Conservation (phyloP, 176 grass and related monocot species). For the Eragrostis nindensis region DNA sequence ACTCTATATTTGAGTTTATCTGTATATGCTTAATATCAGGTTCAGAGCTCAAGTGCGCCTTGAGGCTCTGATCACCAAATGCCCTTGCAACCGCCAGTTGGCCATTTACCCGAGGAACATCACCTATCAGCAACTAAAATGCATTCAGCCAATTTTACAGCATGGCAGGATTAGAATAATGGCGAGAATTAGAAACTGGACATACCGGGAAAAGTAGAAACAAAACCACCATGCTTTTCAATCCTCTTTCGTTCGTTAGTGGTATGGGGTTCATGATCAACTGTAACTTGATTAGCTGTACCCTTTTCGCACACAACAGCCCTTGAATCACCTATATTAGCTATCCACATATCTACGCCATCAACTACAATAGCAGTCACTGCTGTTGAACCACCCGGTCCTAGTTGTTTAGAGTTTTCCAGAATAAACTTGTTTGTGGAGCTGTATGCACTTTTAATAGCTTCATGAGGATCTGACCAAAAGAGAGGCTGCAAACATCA, state of each 20-base stretch:
- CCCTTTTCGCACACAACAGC: conserved; percentile 81
- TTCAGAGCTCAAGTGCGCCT: conserved; percentile 86
- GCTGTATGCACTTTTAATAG: conserved; percentile 77
- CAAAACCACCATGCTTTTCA: conserved; percentile 85
- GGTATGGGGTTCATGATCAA: conserved; percentile 79
- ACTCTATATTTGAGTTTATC: conserved; percentile 64
- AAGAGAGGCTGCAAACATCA: conserved; percentile 57
- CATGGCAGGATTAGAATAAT: conserved; percentile 1
- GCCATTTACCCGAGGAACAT: conserved; percentile 90
- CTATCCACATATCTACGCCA: conserved; percentile 90
- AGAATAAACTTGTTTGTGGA: conserved; percentile 87
- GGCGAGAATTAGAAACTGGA: conserved; percentile 22
- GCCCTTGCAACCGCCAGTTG: conserved; percentile 93
- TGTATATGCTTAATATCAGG: conserved; percentile 74
- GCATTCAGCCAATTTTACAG: conserved; percentile 2
- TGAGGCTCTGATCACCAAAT: conserved; percentile 87
- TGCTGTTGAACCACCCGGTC: conserved; percentile 84
- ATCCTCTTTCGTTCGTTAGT: conserved; percentile 70
- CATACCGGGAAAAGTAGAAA: conserved; percentile 83
- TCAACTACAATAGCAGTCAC: conserved; percentile 86
- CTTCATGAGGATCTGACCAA: conserved; percentile 60
- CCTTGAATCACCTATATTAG: conserved; percentile 87
- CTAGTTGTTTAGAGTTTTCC: conserved; percentile 68
- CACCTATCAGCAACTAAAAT: conserved; percentile 57
- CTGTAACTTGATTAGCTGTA: conserved; percentile 69